These are phyloP conservation scores for Penicillium riverlandense DNA, from an alignment of 495 filamentous ascomycete genomes.

Conservation along the genomic window DNA sequence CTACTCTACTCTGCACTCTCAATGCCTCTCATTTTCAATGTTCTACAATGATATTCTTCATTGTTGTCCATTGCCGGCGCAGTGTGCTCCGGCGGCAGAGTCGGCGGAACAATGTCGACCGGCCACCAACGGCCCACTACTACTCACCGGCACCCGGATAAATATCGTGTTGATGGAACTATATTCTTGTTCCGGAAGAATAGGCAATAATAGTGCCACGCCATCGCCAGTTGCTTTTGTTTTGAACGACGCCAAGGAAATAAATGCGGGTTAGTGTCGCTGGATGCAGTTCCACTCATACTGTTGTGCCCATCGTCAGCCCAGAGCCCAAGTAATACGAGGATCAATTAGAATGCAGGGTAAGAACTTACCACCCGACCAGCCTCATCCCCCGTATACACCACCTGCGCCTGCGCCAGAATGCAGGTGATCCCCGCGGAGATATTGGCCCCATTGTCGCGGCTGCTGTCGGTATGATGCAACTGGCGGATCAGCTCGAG, in stretches of 20 bases:
- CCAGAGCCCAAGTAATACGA: background rate
- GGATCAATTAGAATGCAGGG: background rate
- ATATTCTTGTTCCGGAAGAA: background rate
- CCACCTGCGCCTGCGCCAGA: slow-evolving; percentile 69
- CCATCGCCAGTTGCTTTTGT: background rate
- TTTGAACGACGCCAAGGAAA: background rate
- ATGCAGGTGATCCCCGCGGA: slow-evolving; percentile 82
- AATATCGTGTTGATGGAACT: slow-evolving; percentile 12
- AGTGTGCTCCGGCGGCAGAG: slow-evolving; percentile 31
- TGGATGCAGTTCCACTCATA: slow-evolving; percentile 90
- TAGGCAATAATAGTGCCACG: background rate
- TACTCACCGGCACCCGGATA: slow-evolving; percentile 22
- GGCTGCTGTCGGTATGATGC: slow-evolving; percentile 70
- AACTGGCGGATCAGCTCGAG: slow-evolving; percentile 65
- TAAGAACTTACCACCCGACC: slow-evolving; percentile 62
- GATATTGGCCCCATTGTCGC: slow-evolving; percentile 69
- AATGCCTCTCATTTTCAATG: slow-evolving; percentile 5
- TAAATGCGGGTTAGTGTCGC: slow-evolving; percentile 24
- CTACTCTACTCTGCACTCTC: background rate
- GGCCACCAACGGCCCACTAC: slow-evolving; percentile 24
- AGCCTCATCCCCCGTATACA: slow-evolving; percentile 91
- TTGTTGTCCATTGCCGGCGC: slow-evolving; percentile 16
- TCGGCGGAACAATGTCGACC: slow-evolving; percentile 18
- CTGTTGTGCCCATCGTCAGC: slow-evolving; percentile 26
- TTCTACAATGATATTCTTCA: too few relatives aligned